A percentile compares a stretch with the other conserved stretches of the same genome.
These are phyloP conservation scores for Xylaria sp. DNA, from an alignment of 2,329 filamentous ascomycete genomes.

Conservation along the genomic window DNA sequence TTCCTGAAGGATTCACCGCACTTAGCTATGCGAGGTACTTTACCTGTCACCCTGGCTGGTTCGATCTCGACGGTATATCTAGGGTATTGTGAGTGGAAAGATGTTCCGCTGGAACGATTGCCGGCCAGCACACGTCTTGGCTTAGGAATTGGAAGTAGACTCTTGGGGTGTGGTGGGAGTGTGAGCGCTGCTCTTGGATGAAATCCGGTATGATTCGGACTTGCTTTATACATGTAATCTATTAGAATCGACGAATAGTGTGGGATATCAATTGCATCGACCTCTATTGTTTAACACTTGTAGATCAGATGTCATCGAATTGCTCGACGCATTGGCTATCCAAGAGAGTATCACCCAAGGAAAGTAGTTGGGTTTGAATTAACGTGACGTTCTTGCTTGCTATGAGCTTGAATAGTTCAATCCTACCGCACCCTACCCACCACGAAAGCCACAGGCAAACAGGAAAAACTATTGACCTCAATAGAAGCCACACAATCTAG, in stretches of 20 bases:
- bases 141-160: not conserved
- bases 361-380: too few relatives aligned
- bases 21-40: slow-evolving; percentile 18
- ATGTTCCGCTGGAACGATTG: not conserved
- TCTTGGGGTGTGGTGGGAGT: not conserved
- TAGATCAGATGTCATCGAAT: not conserved
- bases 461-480: too few relatives aligned
- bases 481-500: too few relatives aligned
- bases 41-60: not conserved
- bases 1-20: not conserved
- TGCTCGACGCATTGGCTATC: not conserved
- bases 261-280: too few relatives aligned
- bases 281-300: not conserved
- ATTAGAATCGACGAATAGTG: not conserved
- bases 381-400: too few relatives aligned
- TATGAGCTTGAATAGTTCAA: not conserved
- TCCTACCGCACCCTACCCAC: too few relatives aligned
- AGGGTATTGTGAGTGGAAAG: not conserved
- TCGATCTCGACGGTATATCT: not conserved
- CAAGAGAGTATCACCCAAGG: too few relatives aligned
- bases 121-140: not conserved
- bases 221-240: not conserved
- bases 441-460: too few relatives aligned
- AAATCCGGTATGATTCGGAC: not conserved
- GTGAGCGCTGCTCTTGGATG: not conserved